Conservation (phyloP, 257 asterid genomes). For the Solanum chmielewskii region DNA sequence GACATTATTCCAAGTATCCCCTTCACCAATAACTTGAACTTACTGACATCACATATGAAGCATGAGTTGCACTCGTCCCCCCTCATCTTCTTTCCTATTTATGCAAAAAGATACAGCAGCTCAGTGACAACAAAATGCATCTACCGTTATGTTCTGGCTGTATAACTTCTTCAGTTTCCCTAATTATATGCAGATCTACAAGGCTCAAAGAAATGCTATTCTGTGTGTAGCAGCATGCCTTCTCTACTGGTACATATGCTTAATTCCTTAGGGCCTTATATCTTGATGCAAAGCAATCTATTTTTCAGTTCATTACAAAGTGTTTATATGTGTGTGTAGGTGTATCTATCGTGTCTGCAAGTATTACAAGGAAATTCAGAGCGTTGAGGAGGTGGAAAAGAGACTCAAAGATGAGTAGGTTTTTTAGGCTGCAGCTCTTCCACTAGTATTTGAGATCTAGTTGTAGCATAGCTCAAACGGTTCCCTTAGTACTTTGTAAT, state of each 20-base stretch:
- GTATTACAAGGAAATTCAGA: constrained; percentile 48
- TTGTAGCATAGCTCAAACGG: neutral
- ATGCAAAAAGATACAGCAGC: neutral
- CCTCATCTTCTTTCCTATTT: neutral
- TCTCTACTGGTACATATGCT: constrained; percentile 52
- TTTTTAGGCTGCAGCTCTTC: neutral
- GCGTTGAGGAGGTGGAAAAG: constrained; percentile 72
- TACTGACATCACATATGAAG: neutral
- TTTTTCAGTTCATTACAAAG: neutral
- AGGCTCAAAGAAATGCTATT: constrained; percentile 80
- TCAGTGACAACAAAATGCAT: neutral
- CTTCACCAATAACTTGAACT: neutral
- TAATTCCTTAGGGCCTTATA: neutral
- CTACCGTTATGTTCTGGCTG: neutral
- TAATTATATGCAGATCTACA: constrained; percentile 48
- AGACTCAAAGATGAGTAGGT: constrained; percentile 70
- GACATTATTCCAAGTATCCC: neutral
- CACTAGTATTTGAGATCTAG: neutral
- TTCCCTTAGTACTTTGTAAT: neutral
- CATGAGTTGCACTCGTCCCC: neutral
- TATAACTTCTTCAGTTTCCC: neutral
- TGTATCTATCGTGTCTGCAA: constrained; percentile 71
- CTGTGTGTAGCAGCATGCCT: constrained; percentile 59
- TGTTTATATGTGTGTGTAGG: constrained; percentile 27
- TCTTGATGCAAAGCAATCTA: neutral